Evolutionary conservation across 1,284 basidiomycete genomes (phyloP).

Genomic region (Cryptococcus floricola): DNA sequence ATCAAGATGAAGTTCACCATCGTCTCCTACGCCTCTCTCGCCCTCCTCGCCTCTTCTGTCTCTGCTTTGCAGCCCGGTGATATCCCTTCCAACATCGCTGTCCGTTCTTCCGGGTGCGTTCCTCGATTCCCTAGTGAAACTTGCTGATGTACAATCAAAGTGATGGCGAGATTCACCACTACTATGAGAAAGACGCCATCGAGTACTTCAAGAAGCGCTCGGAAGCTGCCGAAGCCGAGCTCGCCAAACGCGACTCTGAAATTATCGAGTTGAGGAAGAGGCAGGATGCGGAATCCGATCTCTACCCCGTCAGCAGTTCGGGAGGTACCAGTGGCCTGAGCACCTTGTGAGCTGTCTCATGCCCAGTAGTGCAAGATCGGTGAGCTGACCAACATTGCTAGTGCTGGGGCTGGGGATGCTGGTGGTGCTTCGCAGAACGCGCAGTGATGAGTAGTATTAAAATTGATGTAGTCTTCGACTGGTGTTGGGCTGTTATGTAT

Average conservation of each 20-base stretch:
- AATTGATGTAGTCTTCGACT: too few relatives aligned
- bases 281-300: constrained; percentile 6
- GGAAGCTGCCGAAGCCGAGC: constrained; percentile 2
- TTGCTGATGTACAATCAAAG: neutral
- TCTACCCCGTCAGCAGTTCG: constrained; percentile 5
- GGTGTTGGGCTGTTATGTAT: too few relatives aligned
- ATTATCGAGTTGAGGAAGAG: neutral
- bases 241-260: neutral
- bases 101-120: constrained; percentile 11
- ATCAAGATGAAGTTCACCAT: constrained; percentile 8
- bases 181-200: constrained; percentile 12
- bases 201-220: constrained; percentile 11
- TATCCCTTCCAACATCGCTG: constrained; percentile 15
- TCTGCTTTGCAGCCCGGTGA: constrained; percentile 13
- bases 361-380: too few relatives aligned
- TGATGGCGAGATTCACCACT: constrained; percentile 11
- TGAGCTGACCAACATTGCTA: too few relatives aligned
- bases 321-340: constrained; percentile 1
- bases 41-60: constrained; percentile 1
- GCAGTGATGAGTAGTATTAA: too few relatives aligned
- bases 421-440: too few relatives aligned
- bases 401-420: too few relatives aligned
- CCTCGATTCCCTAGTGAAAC: neutral
- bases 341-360: constrained; percentile 5
- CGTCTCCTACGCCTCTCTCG: constrained; percentile 1